Conservation (phyloP, 345 rosid species). For the Rhizophora apiculata region DNA sequence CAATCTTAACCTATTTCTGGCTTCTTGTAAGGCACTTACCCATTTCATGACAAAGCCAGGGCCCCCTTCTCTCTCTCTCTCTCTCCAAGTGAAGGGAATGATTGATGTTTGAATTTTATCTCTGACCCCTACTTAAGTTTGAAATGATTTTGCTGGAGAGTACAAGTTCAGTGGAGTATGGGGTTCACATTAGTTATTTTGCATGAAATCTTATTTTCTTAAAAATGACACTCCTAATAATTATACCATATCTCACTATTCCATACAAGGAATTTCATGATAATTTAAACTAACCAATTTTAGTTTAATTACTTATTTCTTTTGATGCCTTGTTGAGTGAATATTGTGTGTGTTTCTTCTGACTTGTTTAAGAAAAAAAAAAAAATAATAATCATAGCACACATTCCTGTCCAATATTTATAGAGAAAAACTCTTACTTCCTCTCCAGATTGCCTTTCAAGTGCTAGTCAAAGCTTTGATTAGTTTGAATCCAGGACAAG, state of each 20-base stretch:
- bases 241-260: slow-evolving; percentile 8
- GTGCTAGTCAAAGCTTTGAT: slow-evolving; percentile 87
- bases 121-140: slow-evolving; percentile 32
- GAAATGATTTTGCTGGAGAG: slow-evolving; percentile 31
- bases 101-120: slow-evolving; percentile 32
- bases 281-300: no score
- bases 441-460: slow-evolving; percentile 76
- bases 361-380: no score
- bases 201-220: slow-evolving; percentile 44
- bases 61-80: background rate
- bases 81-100: slow-evolving; percentile 17
- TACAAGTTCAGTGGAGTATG: slow-evolving; percentile 25
- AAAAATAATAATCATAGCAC: no score
- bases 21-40: slow-evolving; percentile 5
- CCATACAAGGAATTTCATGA: no score
- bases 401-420: slow-evolving; percentile 14
- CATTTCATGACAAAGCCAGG: background rate
- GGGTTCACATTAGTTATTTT: slow-evolving; percentile 40
- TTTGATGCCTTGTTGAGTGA: no score
- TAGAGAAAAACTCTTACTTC: slow-evolving; percentile 1
- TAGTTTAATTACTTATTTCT: no score
- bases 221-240: slow-evolving; percentile 29
- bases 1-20: slow-evolving; percentile 9
- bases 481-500: slow-evolving; percentile 77
- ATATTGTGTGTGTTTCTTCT: no score